A percentile compares a stretch with the other conserved stretches of the same genome.
Evolutionary conservation across 1,139 yeast species (phyloP).

Genomic region (Meyerozyma elateridarum): DNA sequence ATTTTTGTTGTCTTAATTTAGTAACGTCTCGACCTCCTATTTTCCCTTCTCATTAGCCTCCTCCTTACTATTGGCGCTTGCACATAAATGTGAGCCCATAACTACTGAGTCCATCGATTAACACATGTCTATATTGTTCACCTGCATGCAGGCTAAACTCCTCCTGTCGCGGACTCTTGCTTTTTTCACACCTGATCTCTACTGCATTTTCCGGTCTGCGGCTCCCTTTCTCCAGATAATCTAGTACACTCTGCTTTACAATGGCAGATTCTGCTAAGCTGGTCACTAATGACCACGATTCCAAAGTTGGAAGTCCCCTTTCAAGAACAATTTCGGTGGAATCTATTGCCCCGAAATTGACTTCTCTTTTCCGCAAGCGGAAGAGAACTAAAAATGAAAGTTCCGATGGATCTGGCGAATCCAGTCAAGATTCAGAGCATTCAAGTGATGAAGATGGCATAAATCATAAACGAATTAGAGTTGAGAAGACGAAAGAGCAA

Average conservation of each 20-base stretch:
- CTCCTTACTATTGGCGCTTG: no score
- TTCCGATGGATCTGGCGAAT: constrained; percentile 11
- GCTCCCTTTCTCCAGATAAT: no score
- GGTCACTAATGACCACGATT: neutral
- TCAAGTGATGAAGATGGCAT: constrained; percentile 4
- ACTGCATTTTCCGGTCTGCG: no score
- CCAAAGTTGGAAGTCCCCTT: constrained; percentile 12
- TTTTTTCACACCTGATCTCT: no score
- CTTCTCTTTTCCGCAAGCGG: constrained; percentile 33
- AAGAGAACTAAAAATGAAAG: constrained; percentile 25
- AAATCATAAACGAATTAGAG: constrained; percentile 20
- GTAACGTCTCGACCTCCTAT: no score
- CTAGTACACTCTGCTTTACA: neutral
- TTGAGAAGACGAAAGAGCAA: constrained; percentile 24
- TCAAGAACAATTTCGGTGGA: constrained; percentile 41
- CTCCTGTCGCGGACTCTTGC: no score
- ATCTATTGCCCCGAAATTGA: constrained; percentile 34
- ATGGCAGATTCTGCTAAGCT: neutral
- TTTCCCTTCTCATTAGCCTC: no score
- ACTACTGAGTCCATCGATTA: no score
- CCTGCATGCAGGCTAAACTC: no score
- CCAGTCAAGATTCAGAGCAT: constrained; percentile 5
- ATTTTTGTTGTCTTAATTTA: no score
- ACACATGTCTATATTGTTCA: no score
- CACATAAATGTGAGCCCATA: no score